These are phyloP conservation scores for Paspalum notatum DNA, from an alignment of 176 grass and related monocot genomes.

Conservation along the genomic window DNA sequence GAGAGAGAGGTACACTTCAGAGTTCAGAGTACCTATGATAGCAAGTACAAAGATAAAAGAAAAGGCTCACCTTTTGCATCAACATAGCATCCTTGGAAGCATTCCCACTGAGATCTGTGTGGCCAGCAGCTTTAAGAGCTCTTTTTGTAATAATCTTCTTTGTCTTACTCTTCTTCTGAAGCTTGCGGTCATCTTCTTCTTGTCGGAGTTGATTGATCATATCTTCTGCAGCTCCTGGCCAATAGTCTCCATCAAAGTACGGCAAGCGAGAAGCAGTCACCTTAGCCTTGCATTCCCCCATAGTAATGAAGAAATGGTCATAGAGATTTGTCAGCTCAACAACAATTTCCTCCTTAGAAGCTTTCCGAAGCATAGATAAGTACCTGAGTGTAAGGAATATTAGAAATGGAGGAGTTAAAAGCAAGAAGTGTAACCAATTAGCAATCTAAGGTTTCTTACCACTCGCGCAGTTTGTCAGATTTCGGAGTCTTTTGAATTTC, in stretches of 20 bases:
- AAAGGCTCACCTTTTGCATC: conserved; percentile 78
- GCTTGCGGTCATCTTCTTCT: conserved; percentile 91
- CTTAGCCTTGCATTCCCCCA: conserved; percentile 92
- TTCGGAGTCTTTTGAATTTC: conserved; percentile 99
- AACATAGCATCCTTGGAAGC: conserved; percentile 95
- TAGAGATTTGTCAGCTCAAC: conserved; percentile 92
- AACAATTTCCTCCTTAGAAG: conserved; percentile 88
- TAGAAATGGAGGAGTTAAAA: conserved; percentile 7
- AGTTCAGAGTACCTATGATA: conserved; percentile 3
- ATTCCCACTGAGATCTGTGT: conserved; percentile 87
- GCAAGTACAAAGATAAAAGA: conserved; percentile 24
- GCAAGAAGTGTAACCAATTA: conserved; percentile 6
- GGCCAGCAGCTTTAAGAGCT: conserved; percentile 91
- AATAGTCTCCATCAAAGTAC: conserved; percentile 99
- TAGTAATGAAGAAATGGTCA: conserved; percentile 85
- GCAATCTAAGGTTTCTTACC: conserved; percentile 58
- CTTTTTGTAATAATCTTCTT: conserved; percentile 97
- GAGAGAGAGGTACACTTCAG: neutral
- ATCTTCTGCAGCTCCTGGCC: conserved; percentile 99
- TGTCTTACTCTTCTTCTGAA: conserved; percentile 92
- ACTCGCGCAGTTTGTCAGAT: conserved; percentile 98
- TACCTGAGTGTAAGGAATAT: conserved; percentile 65
- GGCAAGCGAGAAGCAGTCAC: conserved; percentile 93
- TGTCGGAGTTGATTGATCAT: conserved; percentile 96
- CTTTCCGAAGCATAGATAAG: conserved; percentile 96